These are phyloP conservation scores for Nidularia sp. DNA, from an alignment of 768 basidiomycete genomes.

Conservation along the genomic window DNA sequence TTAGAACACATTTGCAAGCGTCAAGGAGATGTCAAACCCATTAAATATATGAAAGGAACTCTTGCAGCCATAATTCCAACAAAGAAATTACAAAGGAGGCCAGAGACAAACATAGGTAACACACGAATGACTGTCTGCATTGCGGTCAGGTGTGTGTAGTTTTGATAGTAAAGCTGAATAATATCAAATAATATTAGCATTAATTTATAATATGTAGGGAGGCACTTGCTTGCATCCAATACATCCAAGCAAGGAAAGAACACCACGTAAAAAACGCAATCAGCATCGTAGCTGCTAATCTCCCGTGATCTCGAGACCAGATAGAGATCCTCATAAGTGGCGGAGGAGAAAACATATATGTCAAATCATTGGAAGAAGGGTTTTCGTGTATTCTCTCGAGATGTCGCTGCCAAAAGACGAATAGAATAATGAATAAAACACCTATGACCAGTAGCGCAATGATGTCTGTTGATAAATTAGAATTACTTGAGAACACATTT, in stretches of 20 bases:
- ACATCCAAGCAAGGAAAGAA: slow-evolving; percentile 46
- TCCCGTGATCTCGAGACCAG: slow-evolving; percentile 56
- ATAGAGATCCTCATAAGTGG: slow-evolving; percentile 59
- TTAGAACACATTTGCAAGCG: background rate
- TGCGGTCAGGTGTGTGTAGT: slow-evolving; percentile 49
- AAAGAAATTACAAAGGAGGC: slow-evolving; percentile 58
- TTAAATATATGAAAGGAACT: slow-evolving; percentile 51
- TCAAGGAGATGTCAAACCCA: slow-evolving; percentile 38
- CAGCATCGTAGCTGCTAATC: slow-evolving; percentile 50
- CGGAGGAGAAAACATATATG: slow-evolving; percentile 23
- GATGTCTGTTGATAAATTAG: slow-evolving; percentile 46
- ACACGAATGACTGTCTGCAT: slow-evolving; percentile 62
- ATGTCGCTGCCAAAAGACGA: slow-evolving; percentile 59
- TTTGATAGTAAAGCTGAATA: slow-evolving; percentile 79
- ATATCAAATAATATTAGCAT: background rate
- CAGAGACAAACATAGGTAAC: slow-evolving; percentile 68
- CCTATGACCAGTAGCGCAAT: slow-evolving; percentile 61
- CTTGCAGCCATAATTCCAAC: slow-evolving; percentile 57
- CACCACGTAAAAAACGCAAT: slow-evolving; percentile 60
- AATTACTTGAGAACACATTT: slow-evolving; percentile 1
- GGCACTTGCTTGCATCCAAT: slow-evolving; percentile 22
- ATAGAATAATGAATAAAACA: slow-evolving; percentile 44
- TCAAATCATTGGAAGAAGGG: background rate
- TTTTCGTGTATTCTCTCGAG: slow-evolving; percentile 34
- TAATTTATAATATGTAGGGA: slow-evolving; percentile 12